A percentile compares a stretch with the other conserved stretches of the same genome.
phyloP scores from a whole-genome alignment of 2,329 filamentous ascomycete species.

The Fusarium burgessii region DNA sequence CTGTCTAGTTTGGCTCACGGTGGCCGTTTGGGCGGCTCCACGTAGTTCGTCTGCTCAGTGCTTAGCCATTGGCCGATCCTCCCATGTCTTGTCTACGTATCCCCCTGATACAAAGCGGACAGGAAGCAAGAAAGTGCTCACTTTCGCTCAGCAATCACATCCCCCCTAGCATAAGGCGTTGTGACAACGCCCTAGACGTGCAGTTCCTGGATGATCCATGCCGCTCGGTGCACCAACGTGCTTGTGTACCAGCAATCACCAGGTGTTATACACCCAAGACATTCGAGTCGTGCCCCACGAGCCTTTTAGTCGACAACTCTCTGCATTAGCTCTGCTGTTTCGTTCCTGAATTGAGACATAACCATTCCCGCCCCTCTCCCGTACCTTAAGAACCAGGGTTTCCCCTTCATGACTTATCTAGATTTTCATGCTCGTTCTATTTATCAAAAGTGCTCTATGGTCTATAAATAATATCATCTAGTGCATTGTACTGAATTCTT shows the following conservation, averaged over 20 bases:
- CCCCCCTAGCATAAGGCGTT: constrained; percentile 34
- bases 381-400: constrained; percentile 43
- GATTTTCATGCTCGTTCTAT: constrained; percentile 12
- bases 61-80: constrained; percentile 39
- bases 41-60: constrained; percentile 27
- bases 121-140: constrained; percentile 28
- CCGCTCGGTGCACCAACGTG: constrained; percentile 30
- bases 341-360: constrained; percentile 57
- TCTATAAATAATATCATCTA: neutral
- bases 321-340: constrained; percentile 40
- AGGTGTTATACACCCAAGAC: constrained; percentile 40
- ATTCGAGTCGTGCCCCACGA: constrained; percentile 39
- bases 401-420: constrained; percentile 34
- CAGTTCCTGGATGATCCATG: constrained; percentile 45
- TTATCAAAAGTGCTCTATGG: constrained; percentile 9
- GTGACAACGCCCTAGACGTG: constrained; percentile 43
- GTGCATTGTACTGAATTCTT: constrained; percentile 35
- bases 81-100: constrained; percentile 29
- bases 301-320: constrained; percentile 37
- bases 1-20: constrained; percentile 39
- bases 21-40: constrained; percentile 40
- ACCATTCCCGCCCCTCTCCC: constrained; percentile 49
- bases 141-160: constrained; percentile 42
- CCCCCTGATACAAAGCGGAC: constrained; percentile 31
- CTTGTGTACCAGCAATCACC: constrained; percentile 40